Evolutionary conservation across 352 stramenopile species (phyloP).

Genomic region (Aphanomyces invadans): DNA sequence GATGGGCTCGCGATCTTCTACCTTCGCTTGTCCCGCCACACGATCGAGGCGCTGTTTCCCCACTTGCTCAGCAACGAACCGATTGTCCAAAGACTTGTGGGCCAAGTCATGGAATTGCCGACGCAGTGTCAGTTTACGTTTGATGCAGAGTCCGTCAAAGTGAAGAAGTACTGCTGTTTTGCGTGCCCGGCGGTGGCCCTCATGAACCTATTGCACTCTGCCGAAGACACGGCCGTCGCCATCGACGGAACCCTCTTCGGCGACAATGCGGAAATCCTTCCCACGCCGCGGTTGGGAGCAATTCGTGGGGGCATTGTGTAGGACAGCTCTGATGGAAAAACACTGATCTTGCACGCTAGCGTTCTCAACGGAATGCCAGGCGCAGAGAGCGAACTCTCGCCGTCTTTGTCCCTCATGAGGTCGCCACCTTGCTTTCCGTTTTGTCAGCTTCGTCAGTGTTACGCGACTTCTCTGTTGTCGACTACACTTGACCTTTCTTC

Average conservation of each 20-base stretch:
- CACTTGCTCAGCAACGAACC: conserved; percentile 53
- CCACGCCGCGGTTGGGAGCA: too few relatives aligned
- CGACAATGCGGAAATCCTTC: neutral
- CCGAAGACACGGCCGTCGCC: neutral
- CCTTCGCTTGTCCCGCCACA: conserved; percentile 47
- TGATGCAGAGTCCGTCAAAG: neutral
- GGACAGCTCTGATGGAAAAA: too few relatives aligned
- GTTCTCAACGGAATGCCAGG: too few relatives aligned
- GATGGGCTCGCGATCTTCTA: conserved; percentile 37
- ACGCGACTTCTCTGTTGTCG: too few relatives aligned
- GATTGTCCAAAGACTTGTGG: conserved; percentile 61
- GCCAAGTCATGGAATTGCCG: conserved; percentile 31
- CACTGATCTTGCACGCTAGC: too few relatives aligned
- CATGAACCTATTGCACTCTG: neutral
- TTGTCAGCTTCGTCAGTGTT: too few relatives aligned
- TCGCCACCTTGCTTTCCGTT: too few relatives aligned
- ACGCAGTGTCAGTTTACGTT: conserved; percentile 8
- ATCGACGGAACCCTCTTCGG: neutral
- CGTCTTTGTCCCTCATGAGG: too few relatives aligned
- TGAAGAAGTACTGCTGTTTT: neutral
- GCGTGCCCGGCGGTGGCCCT: neutral
- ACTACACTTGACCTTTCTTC: too few relatives aligned
- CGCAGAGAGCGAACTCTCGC: too few relatives aligned
- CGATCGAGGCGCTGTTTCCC: conserved; percentile 60
- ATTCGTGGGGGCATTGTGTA: too few relatives aligned